phyloP scores from a whole-genome alignment of 495 filamentous ascomycete genomes.

The Thozetella sp. region DNA sequence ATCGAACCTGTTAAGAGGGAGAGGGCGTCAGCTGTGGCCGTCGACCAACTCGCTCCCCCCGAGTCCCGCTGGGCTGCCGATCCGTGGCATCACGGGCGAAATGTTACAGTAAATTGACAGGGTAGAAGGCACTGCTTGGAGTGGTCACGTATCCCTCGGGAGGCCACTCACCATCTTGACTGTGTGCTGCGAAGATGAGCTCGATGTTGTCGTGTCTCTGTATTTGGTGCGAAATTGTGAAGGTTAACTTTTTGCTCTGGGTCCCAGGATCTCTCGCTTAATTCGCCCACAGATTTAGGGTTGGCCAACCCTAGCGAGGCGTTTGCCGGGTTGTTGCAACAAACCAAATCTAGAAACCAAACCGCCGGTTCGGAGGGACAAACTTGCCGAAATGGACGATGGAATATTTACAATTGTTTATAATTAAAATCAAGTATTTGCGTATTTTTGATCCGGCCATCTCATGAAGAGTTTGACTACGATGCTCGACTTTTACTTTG shows the following conservation, averaged over 20 bases:
- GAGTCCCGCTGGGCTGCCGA: neutral
- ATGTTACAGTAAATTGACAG: no score
- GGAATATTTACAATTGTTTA: no score
- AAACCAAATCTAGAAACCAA: neutral
- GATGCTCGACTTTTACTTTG: neutral
- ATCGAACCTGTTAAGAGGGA: constrained; percentile 76
- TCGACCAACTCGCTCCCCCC: neutral
- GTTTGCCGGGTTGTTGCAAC: neutral
- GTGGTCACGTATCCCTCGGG: constrained; percentile 8
- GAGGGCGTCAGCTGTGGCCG: constrained; percentile 33
- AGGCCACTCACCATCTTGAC: constrained; percentile 39
- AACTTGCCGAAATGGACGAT: no score
- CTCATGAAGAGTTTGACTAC: no score
- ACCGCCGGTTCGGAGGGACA: neutral
- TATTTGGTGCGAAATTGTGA: neutral
- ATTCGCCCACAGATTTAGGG: constrained; percentile 8
- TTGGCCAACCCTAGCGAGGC: constrained; percentile 7
- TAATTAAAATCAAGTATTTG: no score
- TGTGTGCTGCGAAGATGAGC: constrained; percentile 29
- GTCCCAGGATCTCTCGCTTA: neutral
- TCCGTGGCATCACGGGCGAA: no score
- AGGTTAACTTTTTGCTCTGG: neutral
- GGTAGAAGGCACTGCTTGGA: no score
- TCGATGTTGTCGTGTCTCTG: constrained; percentile 14
- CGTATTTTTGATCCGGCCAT: no score